A percentile compares a stretch with the other conserved stretches of the same genome.
Conservation (phyloP, 129 eudicot genomes). For the Flaveria brownii region DNA sequence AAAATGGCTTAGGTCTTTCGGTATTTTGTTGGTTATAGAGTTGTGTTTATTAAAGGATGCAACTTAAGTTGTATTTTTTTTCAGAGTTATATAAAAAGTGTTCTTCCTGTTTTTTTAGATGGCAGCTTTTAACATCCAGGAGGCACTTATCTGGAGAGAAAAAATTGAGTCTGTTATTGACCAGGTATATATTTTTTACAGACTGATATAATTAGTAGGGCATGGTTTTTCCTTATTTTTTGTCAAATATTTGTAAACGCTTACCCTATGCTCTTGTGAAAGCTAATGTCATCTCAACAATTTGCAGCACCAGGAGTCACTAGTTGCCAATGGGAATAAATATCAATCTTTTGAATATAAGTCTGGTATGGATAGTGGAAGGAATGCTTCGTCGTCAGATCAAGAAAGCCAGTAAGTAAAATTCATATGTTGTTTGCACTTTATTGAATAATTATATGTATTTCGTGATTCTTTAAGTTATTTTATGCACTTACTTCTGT, state of each 20-base stretch:
- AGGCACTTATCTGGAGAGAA: slow-evolving; percentile 97
- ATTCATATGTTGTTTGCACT: slow-evolving; percentile 17
- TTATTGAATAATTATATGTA: neutral
- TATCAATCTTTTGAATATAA: slow-evolving; percentile 86
- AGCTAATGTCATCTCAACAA: slow-evolving; percentile 9
- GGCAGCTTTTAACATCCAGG: slow-evolving; percentile 99
- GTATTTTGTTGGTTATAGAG: slow-evolving; percentile 16
- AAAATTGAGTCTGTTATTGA: slow-evolving; percentile 97
- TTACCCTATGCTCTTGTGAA: slow-evolving; percentile 17
- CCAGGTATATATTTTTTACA: slow-evolving; percentile 53
- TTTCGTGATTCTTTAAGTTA: neutral
- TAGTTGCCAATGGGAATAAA: slow-evolving; percentile 77
- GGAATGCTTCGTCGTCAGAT: slow-evolving; percentile 86
- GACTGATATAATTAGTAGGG: slow-evolving; percentile 23
- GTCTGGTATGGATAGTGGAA: slow-evolving; percentile 78
- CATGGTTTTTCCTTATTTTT: slow-evolving; percentile 10
- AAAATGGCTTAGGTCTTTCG: neutral
- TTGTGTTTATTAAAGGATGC: slow-evolving; percentile 12
- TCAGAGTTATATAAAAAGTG: slow-evolving; percentile 15
- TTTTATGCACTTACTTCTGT: neutral
- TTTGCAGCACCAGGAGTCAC: slow-evolving; percentile 95
- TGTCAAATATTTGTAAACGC: slow-evolving; percentile 14
- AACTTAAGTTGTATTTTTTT: neutral
- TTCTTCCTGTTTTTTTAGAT: slow-evolving; percentile 59
- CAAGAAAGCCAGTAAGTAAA: slow-evolving; percentile 97